Evolutionary conservation across 2,329 filamentous ascomycete species (phyloP).

Genomic region (Calonectria hongkongensis): DNA sequence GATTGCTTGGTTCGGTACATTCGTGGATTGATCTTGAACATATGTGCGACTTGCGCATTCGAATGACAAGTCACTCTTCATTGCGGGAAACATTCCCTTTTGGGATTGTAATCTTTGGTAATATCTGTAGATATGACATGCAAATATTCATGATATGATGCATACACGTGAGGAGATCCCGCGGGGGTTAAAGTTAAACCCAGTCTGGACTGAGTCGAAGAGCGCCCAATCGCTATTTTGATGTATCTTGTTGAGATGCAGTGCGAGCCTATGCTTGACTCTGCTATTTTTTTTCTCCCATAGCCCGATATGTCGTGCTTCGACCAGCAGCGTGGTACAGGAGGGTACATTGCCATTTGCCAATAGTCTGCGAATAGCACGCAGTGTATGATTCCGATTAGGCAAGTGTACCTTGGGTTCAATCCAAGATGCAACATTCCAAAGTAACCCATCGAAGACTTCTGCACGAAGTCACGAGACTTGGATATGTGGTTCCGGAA

Average conservation of each 20-base stretch:
- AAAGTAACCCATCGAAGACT: not conserved
- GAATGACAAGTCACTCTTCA: constrained; percentile 1
- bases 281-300: not conserved
- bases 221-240: not conserved
- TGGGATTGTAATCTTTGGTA: too few relatives aligned
- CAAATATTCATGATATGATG: constrained; percentile 16
- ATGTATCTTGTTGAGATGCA: not conserved
- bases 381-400: constrained; percentile 13
- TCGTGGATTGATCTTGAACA: not conserved
- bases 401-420: constrained; percentile 25
- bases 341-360: not conserved
- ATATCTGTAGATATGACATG: not conserved
- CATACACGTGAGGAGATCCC: not conserved
- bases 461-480: constrained; percentile 16
- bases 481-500: not conserved
- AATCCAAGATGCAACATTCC: not conserved
- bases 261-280: not conserved
- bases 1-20: not conserved
- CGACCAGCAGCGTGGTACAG: not conserved
- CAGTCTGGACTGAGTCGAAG: not conserved
- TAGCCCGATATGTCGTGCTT: not conserved
- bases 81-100: not conserved
- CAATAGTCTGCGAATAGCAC: constrained; percentile 19
- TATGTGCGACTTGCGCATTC: not conserved
- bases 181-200: constrained; percentile 1